Evolutionary conservation across 164 flowering plant species (phyloP).

Genomic region (Sextonia rubra): DNA sequence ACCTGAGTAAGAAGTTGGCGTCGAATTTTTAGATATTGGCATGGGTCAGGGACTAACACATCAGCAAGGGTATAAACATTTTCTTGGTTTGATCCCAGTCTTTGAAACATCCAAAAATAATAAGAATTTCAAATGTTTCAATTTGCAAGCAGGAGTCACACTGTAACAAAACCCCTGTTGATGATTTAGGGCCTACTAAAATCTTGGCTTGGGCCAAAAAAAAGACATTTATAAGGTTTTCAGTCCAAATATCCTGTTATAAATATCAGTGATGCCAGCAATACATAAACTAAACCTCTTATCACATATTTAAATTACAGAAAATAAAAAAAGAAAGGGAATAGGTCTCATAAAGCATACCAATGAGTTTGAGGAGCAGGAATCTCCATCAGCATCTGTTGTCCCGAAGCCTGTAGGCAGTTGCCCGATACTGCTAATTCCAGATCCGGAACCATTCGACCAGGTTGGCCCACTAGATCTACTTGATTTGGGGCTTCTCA

Average conservation of each 20-base stretch:
- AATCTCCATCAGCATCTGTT: neutral
- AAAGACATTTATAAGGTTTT: neutral
- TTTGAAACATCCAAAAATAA: too few species aligned
- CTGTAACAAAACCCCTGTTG: too few species aligned
- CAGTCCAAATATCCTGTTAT: neutral
- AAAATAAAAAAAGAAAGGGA: neutral
- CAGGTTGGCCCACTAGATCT: neutral
- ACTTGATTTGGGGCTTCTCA: constrained; percentile 4
- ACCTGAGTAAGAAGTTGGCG: too few species aligned
- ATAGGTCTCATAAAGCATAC: neutral
- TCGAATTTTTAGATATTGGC: too few species aligned
- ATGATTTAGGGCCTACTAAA: too few species aligned
- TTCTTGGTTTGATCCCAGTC: too few species aligned
- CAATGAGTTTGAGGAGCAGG: constrained; percentile 9
- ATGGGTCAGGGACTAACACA: too few species aligned
- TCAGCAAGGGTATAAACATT: too few species aligned
- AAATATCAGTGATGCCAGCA: neutral
- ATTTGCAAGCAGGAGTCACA: too few species aligned
- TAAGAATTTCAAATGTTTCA: too few species aligned
- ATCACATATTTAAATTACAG: neutral
- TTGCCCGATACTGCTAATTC: constrained; percentile 1
- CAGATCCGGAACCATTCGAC: constrained; percentile 12
- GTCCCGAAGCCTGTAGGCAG: neutral
- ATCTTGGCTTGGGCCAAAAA: too few species aligned
- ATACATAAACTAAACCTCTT: neutral